Conservation (phyloP, 352 stramenopile species). For the Pythium periplocum region DNA sequence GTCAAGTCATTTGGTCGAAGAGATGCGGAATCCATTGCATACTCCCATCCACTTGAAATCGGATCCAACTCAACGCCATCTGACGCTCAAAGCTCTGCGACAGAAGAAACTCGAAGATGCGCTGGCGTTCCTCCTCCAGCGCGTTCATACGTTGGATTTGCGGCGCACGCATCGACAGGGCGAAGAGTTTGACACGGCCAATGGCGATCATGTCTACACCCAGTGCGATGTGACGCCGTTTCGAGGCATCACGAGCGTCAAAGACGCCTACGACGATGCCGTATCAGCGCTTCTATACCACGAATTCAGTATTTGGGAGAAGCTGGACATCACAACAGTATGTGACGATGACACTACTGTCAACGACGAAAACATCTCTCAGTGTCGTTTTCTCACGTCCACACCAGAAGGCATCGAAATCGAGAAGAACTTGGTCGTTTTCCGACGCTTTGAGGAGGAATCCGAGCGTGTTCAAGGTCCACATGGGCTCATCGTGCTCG, state of each 20-base stretch:
- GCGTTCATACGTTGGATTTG: slow-evolving; percentile 2
- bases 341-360: background rate
- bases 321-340: background rate
- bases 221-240: slow-evolving; percentile 1
- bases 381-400: background rate
- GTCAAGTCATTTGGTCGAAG: background rate
- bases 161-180: background rate
- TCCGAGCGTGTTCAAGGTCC: slow-evolving; percentile 1
- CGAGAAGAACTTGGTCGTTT: slow-evolving; percentile 7
- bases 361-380: background rate
- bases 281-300: background rate
- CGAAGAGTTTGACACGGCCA: background rate
- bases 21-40: background rate
- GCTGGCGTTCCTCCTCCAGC: slow-evolving; percentile 3
- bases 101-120: slow-evolving; percentile 3
- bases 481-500: slow-evolving; percentile 1
- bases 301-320: slow-evolving; percentile 1
- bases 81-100: background rate
- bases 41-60: slow-evolving; percentile 5
- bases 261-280: background rate
- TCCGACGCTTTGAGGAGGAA: slow-evolving; percentile 9
- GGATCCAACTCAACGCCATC: slow-evolving; percentile 2
- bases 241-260: background rate
- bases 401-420: background rate
- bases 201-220: background rate